phyloP scores from a whole-genome alignment of 129 eudicot species.

The carrot (Daucus carota) region DH1_v3.0 NC_030381.2:28349501-28350000 shows the following conservation, averaged over 20 bases:
- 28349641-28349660: too few species aligned
- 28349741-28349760: conserved; percentile 72
- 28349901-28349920: not conserved
- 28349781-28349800: conserved; percentile 37
- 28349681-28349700: not conserved
- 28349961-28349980: not conserved
- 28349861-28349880: not conserved
- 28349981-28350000: not conserved
- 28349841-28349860: not conserved
- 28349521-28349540: too few species aligned
- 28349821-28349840: not conserved
- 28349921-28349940: not conserved
- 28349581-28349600: not conserved
- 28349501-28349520: too few species aligned
- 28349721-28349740: conserved; percentile 57
- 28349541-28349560: too few species aligned
- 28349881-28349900: not conserved
- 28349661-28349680: not conserved
- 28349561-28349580: not conserved
- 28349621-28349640: too few species aligned
- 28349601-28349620: too few species aligned
- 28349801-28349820: too few species aligned
- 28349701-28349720: conserved; percentile 57
- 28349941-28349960: not conserved
- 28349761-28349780: conserved; percentile 58